These are phyloP conservation scores for Gentiana straminea DNA, from an alignment of 257 asterid genomes.

Conservation along the genomic window DNA sequence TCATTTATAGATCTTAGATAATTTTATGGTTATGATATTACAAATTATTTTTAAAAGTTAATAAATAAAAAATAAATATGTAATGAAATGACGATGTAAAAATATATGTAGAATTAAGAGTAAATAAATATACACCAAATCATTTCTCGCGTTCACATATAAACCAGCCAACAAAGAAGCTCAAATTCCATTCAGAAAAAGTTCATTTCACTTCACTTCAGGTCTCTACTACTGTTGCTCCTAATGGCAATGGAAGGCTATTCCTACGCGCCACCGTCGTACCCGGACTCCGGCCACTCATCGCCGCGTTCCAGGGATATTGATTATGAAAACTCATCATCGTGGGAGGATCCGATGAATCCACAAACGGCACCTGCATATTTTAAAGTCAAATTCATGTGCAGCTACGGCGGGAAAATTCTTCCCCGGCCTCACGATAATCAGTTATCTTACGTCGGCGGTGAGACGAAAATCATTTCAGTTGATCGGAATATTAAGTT, in stretches of 20 bases:
- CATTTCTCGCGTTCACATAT: neutral
- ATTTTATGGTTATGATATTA: no score
- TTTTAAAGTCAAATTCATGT: slow-evolving; percentile 73
- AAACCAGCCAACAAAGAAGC: slow-evolving; percentile 1
- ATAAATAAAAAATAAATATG: no score
- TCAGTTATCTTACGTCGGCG: slow-evolving; percentile 74
- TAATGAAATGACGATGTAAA: no score
- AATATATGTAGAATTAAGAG: no score
- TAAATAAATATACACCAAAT: no score
- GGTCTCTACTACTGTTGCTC: slow-evolving; percentile 1
- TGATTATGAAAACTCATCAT: slow-evolving; percentile 68
- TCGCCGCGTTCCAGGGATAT: slow-evolving; percentile 89
- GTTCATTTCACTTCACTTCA: neutral
- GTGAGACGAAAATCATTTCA: slow-evolving; percentile 83
- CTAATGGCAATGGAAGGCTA: slow-evolving; percentile 55
- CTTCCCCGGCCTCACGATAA: slow-evolving; percentile 90
- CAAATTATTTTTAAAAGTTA: no score
- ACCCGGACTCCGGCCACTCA: slow-evolving; percentile 86
- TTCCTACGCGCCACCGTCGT: slow-evolving; percentile 46
- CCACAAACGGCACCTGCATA: slow-evolving; percentile 32
- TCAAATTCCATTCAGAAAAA: neutral
- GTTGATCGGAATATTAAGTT: slow-evolving; percentile 68
- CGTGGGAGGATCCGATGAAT: slow-evolving; percentile 51
- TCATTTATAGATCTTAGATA: no score
- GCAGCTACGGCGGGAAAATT: slow-evolving; percentile 94